These are phyloP conservation scores for Trametes meyenii DNA, from an alignment of 768 basidiomycete genomes.

Conservation along the genomic window DNA sequence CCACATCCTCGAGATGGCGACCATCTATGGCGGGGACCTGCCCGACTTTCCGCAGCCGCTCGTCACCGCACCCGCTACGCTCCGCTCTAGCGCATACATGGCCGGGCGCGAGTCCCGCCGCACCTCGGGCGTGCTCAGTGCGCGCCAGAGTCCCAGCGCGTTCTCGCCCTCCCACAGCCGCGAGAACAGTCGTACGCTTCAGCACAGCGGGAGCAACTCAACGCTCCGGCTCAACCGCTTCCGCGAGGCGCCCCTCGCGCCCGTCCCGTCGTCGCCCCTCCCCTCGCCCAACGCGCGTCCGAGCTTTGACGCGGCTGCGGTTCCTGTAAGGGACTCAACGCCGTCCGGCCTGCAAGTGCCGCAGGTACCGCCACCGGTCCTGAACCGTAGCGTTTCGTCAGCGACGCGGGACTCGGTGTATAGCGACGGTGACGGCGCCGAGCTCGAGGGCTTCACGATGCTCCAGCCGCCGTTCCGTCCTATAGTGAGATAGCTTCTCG, in stretches of 20 bases:
- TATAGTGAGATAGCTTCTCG: neutral
- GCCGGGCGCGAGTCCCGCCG: slow-evolving; percentile 23
- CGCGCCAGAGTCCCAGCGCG: neutral
- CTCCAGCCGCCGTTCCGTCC: slow-evolving; percentile 16
- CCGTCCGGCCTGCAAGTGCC: slow-evolving; percentile 2
- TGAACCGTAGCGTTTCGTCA: slow-evolving; percentile 4
- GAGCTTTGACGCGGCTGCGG: slow-evolving; percentile 16
- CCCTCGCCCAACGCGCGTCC: slow-evolving; percentile 20
- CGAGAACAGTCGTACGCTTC: neutral
- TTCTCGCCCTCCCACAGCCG: slow-evolving; percentile 2
- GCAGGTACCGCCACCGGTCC: neutral
- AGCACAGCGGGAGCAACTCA: slow-evolving; percentile 3
- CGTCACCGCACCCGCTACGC: slow-evolving; percentile 18
- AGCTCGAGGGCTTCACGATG: slow-evolving; percentile 17
- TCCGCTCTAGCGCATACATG: slow-evolving; percentile 25
- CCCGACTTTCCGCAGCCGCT: slow-evolving; percentile 16
- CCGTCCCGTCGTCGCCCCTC: slow-evolving; percentile 30
- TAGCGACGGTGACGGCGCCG: slow-evolving; percentile 3
- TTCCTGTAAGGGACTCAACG: slow-evolving; percentile 4
- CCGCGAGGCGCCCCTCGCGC: slow-evolving; percentile 32
- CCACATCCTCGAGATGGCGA: slow-evolving; percentile 57
- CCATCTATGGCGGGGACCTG: slow-evolving; percentile 34
- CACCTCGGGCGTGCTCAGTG: neutral
- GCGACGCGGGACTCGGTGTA: slow-evolving; percentile 14
- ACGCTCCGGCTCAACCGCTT: slow-evolving; percentile 8